Evolutionary conservation across 2,329 filamentous ascomycete species (phyloP).

Genomic region (Cryphonectria radicalis): DNA sequence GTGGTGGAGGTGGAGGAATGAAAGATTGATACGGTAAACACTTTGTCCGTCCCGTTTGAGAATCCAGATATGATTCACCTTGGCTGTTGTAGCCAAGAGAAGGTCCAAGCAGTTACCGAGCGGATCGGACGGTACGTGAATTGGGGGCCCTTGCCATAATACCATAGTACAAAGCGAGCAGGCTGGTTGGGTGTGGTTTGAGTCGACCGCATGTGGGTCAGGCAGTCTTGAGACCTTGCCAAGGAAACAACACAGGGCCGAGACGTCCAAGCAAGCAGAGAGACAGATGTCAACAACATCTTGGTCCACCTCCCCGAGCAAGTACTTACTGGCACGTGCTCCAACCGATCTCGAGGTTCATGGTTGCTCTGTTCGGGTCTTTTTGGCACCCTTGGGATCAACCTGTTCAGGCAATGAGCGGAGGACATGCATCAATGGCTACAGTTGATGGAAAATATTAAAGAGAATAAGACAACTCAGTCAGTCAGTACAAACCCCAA

Average conservation of each 20-base stretch:
- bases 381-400: neutral
- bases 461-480: no score
- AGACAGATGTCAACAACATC: neutral
- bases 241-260: conserved; percentile 33
- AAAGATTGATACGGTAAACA: neutral
- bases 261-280: conserved; percentile 6
- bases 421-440: neutral
- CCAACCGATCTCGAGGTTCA: neutral
- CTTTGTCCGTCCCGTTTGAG: conserved; percentile 20
- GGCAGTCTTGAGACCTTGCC: conserved; percentile 44
- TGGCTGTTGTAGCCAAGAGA: conserved; percentile 31
- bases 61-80: conserved; percentile 20
- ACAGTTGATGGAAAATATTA: neutral
- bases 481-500: no score
- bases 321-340: neutral
- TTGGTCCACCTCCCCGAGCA: no score
- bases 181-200: conserved; percentile 36
- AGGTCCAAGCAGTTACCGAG: conserved; percentile 37
- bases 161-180: conserved; percentile 23
- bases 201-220: conserved; percentile 35
- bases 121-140: conserved; percentile 20
- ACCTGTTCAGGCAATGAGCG: neutral
- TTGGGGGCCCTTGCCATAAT: neutral
- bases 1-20: neutral
- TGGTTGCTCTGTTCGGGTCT: neutral